phyloP scores from a whole-genome alignment of 2,329 filamentous ascomycete species.

The Ophiocordyceps camponoti-floridani region DNA sequence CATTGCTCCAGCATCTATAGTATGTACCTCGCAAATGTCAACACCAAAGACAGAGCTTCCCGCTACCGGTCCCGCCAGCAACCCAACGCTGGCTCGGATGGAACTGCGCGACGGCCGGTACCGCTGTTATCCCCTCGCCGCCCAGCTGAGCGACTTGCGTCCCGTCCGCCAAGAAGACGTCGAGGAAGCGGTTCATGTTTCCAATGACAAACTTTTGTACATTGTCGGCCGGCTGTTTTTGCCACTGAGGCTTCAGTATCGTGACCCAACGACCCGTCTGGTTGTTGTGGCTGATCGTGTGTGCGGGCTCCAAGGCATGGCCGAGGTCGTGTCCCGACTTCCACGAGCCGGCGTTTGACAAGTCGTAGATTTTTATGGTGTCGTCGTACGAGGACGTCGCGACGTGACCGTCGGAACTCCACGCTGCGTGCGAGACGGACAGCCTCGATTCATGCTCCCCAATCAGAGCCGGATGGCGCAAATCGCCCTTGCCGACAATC shows the following conservation, averaged over 20 bases:
- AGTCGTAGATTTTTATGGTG: slow-evolving; percentile 81
- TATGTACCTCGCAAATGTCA: slow-evolving; percentile 17
- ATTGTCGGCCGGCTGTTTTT: slow-evolving; percentile 56
- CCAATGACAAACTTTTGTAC: slow-evolving; percentile 82
- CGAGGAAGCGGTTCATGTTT: slow-evolving; percentile 96
- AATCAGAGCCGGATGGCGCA: slow-evolving; percentile 47
- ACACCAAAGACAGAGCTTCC: slow-evolving; percentile 85
- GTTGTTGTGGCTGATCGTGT: slow-evolving; percentile 70
- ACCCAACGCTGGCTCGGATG: slow-evolving; percentile 84
- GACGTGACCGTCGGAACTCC: slow-evolving; percentile 68
- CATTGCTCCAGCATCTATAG: too few species aligned
- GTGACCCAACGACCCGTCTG: slow-evolving; percentile 93
- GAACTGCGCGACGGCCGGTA: slow-evolving; percentile 82
- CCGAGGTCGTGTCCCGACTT: slow-evolving; percentile 36
- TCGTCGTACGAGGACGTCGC: slow-evolving; percentile 93
- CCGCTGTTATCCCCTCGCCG: slow-evolving; percentile 81
- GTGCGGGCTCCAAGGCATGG: slow-evolving; percentile 48
- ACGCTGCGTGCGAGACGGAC: slow-evolving; percentile 84
- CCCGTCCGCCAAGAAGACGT: slow-evolving; percentile 68
- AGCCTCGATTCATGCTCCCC: slow-evolving; percentile 69
- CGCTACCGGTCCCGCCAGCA: slow-evolving; percentile 76
- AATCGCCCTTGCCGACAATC: slow-evolving; percentile 44
- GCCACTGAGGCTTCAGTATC: slow-evolving; percentile 72
- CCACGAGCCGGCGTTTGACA: slow-evolving; percentile 44
- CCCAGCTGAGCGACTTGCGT: slow-evolving; percentile 78